phyloP scores from a whole-genome alignment of 129 eudicot species.

The Centaurea solstitialis region DNA sequence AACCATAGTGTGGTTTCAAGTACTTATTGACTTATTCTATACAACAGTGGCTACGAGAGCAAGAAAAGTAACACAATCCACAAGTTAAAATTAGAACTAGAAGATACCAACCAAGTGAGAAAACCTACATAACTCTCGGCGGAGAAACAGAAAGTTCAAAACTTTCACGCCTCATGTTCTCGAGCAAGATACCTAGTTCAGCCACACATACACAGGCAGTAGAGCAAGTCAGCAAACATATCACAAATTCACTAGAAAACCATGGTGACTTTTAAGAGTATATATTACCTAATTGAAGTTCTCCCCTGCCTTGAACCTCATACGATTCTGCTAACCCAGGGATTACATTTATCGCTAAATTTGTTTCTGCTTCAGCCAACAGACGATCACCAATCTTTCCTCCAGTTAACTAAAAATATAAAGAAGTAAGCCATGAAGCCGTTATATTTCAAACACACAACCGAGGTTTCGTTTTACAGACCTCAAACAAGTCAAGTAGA shows the following conservation, averaged over 20 bases:
- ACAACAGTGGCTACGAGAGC: not conserved
- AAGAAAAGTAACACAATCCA: not conserved
- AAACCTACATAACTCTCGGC: conserved; percentile 89
- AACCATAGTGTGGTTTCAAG: too few species aligned
- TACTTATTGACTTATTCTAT: too few species aligned
- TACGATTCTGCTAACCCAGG: conserved; percentile 83
- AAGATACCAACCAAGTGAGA: not conserved
- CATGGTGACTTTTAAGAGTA: not conserved
- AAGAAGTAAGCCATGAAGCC: not conserved
- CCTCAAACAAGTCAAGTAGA: not conserved
- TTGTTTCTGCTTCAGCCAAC: conserved; percentile 94
- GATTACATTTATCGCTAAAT: conserved; percentile 92
- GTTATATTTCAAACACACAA: not conserved
- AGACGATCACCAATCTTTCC: conserved; percentile 95
- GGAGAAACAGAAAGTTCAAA: conserved; percentile 99
- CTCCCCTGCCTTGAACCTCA: conserved; percentile 99
- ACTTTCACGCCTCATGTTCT: conserved; percentile 99
- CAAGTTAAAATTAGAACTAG: not conserved
- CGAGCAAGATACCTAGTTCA: conserved; percentile 83
- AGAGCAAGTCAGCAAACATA: not conserved
- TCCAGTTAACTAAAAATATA: conserved; percentile 74
- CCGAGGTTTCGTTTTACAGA: not conserved
- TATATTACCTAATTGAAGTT: conserved; percentile 84
- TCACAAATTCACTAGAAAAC: not conserved
- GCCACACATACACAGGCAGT: not conserved